Evolutionary conservation across 345 rosid species (phyloP).

Genomic region (Melastoma malabathricum): DNA sequence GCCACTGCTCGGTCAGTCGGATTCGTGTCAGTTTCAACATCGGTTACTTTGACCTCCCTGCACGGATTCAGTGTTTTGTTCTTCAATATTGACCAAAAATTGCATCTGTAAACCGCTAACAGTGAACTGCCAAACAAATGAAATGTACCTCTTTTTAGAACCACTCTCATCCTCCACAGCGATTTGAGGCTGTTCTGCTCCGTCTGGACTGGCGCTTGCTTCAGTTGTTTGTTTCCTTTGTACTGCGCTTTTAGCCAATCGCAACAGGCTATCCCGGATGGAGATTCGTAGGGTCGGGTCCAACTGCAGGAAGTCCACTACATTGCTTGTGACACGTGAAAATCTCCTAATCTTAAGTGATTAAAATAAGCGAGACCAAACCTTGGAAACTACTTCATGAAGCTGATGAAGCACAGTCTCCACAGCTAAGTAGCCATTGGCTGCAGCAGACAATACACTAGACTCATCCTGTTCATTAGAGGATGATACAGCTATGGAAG

Average conservation of each 20-base stretch:
- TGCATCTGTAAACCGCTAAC: too few relatives aligned
- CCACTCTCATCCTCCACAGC: constrained; percentile 25
- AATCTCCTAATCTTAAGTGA: too few relatives aligned
- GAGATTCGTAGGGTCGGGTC: constrained; percentile 56
- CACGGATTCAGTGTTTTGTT: neutral
- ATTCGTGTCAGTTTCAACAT: constrained; percentile 73
- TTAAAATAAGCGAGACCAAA: constrained; percentile 14
- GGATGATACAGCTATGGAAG: constrained; percentile 45
- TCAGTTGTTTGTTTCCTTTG: constrained; percentile 54
- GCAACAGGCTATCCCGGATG: constrained; percentile 88
- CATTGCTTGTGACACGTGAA: constrained; percentile 1
- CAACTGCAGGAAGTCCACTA: constrained; percentile 40
- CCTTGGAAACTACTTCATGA: constrained; percentile 69
- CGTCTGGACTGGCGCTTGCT: constrained; percentile 31
- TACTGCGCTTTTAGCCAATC: constrained; percentile 74
- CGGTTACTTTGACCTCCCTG: constrained; percentile 40
- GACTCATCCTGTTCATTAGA: constrained; percentile 49
- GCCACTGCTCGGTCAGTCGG: constrained; percentile 81
- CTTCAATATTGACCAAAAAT: too few relatives aligned
- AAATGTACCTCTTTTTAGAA: constrained; percentile 33
- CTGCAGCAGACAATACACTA: constrained; percentile 25
- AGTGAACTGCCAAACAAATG: neutral
- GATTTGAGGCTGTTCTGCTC: constrained; percentile 36
- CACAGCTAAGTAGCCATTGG: constrained; percentile 33
- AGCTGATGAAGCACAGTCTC: constrained; percentile 46